Conservation (phyloP, 2,329 filamentous ascomycete species). For the Xylariaceae sp. region DNA sequence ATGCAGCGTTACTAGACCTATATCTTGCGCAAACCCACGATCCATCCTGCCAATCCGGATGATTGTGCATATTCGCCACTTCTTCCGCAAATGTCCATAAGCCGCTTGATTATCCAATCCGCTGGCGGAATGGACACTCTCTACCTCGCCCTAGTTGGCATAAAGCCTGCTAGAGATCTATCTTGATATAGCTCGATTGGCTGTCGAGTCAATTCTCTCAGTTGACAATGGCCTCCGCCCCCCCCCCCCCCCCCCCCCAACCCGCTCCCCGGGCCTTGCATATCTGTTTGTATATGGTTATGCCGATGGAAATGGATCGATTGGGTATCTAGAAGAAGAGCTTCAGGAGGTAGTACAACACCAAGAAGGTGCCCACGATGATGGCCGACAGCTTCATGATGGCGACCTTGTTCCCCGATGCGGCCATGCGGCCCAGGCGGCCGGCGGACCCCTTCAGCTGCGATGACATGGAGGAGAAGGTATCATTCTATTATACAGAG, state of each 20-base stretch:
- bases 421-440: conserved; percentile 86
- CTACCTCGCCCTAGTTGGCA: neutral
- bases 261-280: neutral
- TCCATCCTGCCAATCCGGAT: neutral
- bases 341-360: conserved; percentile 73
- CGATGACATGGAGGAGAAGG: conserved; percentile 84
- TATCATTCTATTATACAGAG: conserved; percentile 67
- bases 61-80: neutral
- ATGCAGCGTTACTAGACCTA: neutral
- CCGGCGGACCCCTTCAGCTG: conserved; percentile 82
- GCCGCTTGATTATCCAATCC: too few relatives aligned
- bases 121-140: neutral
- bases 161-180: neutral
- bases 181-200: neutral
- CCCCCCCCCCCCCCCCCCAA: too few relatives aligned
- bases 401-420: conserved; percentile 85
- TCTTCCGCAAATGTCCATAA: too few relatives aligned
- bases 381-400: conserved; percentile 89
- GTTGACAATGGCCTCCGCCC: too few relatives aligned
- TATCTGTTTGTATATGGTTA: neutral
- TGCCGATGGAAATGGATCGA: too few relatives aligned
- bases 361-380: conserved; percentile 70
- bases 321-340: conserved; percentile 64
- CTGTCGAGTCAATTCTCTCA: neutral
- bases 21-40: neutral